Base-by-base conservation (phyloP, 2,329 filamentous ascomycete genomes). In the Alternaria conjuncta region DNA sequence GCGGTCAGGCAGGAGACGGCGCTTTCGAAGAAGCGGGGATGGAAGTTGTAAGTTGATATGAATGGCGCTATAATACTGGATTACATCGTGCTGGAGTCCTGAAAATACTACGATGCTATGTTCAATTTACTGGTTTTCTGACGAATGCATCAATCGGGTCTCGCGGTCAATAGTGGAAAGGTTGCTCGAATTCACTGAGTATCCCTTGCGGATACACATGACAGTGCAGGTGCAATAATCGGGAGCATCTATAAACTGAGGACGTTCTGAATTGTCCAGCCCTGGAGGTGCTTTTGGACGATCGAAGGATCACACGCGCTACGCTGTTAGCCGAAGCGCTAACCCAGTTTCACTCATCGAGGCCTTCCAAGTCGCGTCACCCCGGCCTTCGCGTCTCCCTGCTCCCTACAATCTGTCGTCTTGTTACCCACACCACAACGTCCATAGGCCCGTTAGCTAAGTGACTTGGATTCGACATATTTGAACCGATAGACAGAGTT, bases 1-100 rank as follows among this genome's bases (percentile, higher is more conserved):
- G 83, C 84, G 2, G 78, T 86, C n/a, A 80, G 82, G 5, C 83
- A 86, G 68, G 85, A 87, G 69, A 75, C 73, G 6, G 72, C 68
- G 7, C 60, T 80, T 13, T 76, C 78, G 26, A 79, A 76, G 71
- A 79, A 75, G 65, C 74, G 82, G 64, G 82, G 82, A 0, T 84
- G 82, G 82, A 83, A 82, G 68, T 64, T 83, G 64, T 83, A 20
- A 53, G 21, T 21, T n/a, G 15, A n/a, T 7, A 13, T 41, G 6
- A 11, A 18, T 25, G 20, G 36, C 15, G 7, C 26, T 25, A 9
- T 20, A 15, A n/a, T 61, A 30, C 23, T 23, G 7, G 7, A 12
- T 11, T 23, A 25, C 13, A 20, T 23, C 6, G 6, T 13, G 15
- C 23, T 36, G 21, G 21, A 25, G 15, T 15, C 12, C 23, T 26